Percentiles rank a stretch among this genome's conserved stretches.
Conservation (phyloP, 2,329 filamentous ascomycete genomes). For the Simplicillium aogashimaense region DNA sequence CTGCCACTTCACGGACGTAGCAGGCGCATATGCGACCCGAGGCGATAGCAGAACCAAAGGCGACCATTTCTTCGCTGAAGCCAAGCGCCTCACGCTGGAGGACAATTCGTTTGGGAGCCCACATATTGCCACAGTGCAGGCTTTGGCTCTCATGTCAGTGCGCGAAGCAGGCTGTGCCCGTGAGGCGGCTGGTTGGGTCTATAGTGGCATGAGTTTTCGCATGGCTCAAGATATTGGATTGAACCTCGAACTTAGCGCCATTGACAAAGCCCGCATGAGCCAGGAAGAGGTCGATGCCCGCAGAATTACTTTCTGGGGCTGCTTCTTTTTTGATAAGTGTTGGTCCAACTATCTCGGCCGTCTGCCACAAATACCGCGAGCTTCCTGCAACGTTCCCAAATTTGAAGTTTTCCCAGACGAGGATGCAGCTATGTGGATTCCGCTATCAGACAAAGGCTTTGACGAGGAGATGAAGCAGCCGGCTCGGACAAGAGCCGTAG, state of each 20-base stretch:
- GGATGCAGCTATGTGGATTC: slow-evolving; percentile 76
- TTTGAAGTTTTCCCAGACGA: slow-evolving; percentile 86
- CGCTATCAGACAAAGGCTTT: slow-evolving; percentile 77
- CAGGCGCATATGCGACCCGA: slow-evolving; percentile 59
- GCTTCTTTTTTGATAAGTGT: slow-evolving; percentile 96
- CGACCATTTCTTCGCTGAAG: slow-evolving; percentile 92
- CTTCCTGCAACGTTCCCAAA: slow-evolving; percentile 75
- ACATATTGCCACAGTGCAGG: slow-evolving; percentile 81
- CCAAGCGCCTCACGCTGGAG: slow-evolving; percentile 79
- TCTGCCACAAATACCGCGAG: slow-evolving; percentile 73
- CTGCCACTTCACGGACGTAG: slow-evolving; percentile 79
- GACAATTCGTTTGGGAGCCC: slow-evolving; percentile 91
- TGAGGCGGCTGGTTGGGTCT: slow-evolving; percentile 95
- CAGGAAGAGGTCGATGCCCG: slow-evolving; percentile 84
- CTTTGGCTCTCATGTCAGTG: slow-evolving; percentile 89
- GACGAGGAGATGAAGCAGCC: slow-evolving; percentile 66
- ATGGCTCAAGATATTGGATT: slow-evolving; percentile 94
- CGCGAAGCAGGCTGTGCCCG: slow-evolving; percentile 89
- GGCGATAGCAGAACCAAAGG: slow-evolving; percentile 79
- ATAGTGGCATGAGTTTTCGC: slow-evolving; percentile 95
- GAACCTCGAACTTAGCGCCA: slow-evolving; percentile 68
- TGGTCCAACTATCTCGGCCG: slow-evolving; percentile 97
- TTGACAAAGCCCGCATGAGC: slow-evolving; percentile 51
- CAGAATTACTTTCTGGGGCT: slow-evolving; percentile 93
- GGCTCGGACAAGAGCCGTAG: slow-evolving; percentile 70